Percentiles rank a stretch among this genome's conserved stretches.
phyloP scores from a whole-genome alignment of 805 yeast species.

The Nakazawaea ishiwadae region DNA sequence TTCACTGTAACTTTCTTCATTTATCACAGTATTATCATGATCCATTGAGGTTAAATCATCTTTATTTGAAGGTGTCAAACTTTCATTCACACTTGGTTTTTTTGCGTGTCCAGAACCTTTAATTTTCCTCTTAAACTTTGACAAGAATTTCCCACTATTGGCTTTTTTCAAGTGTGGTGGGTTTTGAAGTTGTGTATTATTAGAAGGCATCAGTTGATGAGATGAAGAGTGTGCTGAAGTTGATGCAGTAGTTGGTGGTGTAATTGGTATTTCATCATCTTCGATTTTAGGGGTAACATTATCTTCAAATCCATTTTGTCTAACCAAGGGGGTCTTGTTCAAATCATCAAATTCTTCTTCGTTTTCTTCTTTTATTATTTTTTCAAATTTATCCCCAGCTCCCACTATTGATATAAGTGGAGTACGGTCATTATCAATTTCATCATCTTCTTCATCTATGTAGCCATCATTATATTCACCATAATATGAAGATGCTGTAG shows the following conservation, averaged over 20 bases:
- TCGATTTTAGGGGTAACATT: background rate
- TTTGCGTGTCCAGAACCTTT: background rate
- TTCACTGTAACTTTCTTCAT: background rate
- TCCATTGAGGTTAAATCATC: constrained; percentile 12
- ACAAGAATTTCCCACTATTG: constrained; percentile 4
- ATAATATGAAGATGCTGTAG: constrained; percentile 8
- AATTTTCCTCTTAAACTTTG: constrained; percentile 6
- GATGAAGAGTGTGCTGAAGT: too few species aligned
- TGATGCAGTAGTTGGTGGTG: background rate
- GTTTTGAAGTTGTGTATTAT: background rate
- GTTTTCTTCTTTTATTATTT: background rate
- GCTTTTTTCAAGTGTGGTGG: constrained; percentile 1
- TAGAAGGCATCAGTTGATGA: background rate
- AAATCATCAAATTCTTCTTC: constrained; percentile 2
- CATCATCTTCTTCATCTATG: background rate
- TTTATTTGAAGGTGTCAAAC: background rate
- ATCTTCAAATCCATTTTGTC: constrained; percentile 3
- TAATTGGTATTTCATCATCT: background rate
- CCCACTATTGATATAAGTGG: constrained; percentile 2
- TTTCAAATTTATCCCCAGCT: constrained; percentile 1
- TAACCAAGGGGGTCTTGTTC: constrained; percentile 10
- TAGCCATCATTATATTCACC: constrained; percentile 12
- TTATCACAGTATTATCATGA: background rate
- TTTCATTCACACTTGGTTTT: constrained; percentile 2
- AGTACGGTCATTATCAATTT: constrained; percentile 9